phyloP scores from a whole-genome alignment of 352 stramenopile genomes.

The Aphanomyces stellatus region DNA sequence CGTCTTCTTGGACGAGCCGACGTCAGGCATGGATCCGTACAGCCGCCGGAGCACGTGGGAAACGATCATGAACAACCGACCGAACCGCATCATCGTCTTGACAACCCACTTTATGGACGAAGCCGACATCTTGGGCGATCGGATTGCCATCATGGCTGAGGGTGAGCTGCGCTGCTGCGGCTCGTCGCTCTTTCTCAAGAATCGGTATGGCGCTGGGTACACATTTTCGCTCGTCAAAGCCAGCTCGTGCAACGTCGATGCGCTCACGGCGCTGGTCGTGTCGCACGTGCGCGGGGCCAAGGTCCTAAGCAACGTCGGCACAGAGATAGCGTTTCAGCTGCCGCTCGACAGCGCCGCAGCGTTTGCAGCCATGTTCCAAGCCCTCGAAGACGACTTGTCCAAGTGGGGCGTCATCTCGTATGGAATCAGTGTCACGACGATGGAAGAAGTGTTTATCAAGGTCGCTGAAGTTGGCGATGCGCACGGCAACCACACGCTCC shows the following conservation, averaged over 20 bases:
- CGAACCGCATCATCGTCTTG: constrained; percentile 71
- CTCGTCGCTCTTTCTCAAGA: constrained; percentile 77
- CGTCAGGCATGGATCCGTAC: constrained; percentile 31
- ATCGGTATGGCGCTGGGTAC: constrained; percentile 56
- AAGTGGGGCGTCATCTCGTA: constrained; percentile 39
- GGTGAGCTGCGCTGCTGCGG: constrained; percentile 55
- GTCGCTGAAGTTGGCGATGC: constrained; percentile 47
- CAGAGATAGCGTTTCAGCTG: constrained; percentile 61
- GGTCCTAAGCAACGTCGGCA: constrained; percentile 57
- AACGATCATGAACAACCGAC: constrained; percentile 50
- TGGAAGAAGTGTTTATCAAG: constrained; percentile 89
- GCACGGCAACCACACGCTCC: constrained; percentile 42
- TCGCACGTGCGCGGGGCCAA: constrained; percentile 28
- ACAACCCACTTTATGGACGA: constrained; percentile 31
- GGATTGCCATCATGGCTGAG: constrained; percentile 49
- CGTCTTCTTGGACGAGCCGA: constrained; percentile 90
- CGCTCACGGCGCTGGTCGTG: constrained; percentile 30
- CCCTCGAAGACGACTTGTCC: constrained; percentile 38
- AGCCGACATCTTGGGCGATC: constrained; percentile 52
- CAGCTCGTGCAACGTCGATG: constrained; percentile 19
- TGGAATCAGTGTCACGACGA: constrained; percentile 84
- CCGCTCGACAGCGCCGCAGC: constrained; percentile 33
- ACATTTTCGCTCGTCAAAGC: constrained; percentile 58
- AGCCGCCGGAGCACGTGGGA: constrained; percentile 28
- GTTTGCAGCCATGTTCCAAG: constrained; percentile 54